Conservation (phyloP, 2,329 filamentous ascomycete species). For the Ambrosiella cleistominuta region DNA sequence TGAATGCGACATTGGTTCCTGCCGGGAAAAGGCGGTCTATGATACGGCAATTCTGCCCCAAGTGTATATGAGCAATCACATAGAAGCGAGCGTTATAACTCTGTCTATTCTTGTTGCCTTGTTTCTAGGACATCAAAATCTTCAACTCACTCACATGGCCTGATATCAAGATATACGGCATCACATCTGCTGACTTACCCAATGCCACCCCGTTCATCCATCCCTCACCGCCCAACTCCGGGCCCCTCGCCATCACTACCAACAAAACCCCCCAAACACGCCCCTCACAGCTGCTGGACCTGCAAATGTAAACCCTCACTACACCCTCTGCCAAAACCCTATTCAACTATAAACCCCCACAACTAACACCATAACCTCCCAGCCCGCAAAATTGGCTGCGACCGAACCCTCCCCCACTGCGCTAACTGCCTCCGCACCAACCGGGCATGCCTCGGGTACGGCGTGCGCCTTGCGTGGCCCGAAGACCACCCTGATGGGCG, state of each 20-base stretch:
- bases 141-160: neutral
- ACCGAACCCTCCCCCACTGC: conserved; percentile 25
- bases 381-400: conserved; percentile 32
- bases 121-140: neutral
- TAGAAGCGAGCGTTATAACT: neutral
- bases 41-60: too few species aligned
- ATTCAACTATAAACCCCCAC: neutral
- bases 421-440: conserved; percentile 26
- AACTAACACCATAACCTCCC: neutral
- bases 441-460: conserved; percentile 27
- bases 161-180: too few species aligned
- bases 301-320: conserved; percentile 4
- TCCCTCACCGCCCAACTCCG: neutral
- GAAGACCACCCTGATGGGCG: conserved; percentile 27
- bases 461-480: conserved; percentile 29
- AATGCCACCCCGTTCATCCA: neutral
- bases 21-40: too few species aligned
- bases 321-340: neutral
- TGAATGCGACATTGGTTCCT: neutral
- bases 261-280: neutral
- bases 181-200: too few species aligned
- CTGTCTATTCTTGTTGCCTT: neutral
- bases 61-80: too few species aligned
- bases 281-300: conserved; percentile 3
- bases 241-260: neutral